Evolutionary conservation across 768 basidiomycete species (phyloP).

Genomic region (Agaricus subrufescens): DNA sequence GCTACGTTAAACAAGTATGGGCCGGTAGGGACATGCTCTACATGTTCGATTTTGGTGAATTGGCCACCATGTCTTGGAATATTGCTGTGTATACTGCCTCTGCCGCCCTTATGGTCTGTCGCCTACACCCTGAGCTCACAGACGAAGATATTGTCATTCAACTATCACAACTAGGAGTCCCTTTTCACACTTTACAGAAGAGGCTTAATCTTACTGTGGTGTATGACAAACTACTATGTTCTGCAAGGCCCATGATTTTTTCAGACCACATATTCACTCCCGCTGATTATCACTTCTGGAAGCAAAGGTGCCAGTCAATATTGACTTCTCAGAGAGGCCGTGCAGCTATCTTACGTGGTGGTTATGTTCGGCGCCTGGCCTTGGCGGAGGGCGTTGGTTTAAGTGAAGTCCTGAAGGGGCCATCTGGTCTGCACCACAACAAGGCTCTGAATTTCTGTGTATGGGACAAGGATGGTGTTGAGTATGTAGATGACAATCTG

Average conservation of each 20-base stretch:
- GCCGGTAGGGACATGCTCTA: neutral
- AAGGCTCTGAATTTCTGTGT: neutral
- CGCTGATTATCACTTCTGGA: neutral
- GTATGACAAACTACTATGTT: neutral
- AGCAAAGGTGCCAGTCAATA: neutral
- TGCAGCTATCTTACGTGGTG: neutral
- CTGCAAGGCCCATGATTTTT: neutral
- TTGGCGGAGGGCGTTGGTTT: too few species aligned
- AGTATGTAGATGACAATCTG: neutral
- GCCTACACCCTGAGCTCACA: neutral
- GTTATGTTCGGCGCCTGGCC: too few species aligned
- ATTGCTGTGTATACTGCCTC: neutral
- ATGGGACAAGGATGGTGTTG: neutral
- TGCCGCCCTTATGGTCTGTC: neutral
- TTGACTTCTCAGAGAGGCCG: neutral
- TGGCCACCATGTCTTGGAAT: neutral
- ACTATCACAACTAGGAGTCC: neutral
- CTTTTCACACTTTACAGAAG: neutral
- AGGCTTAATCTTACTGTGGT: neutral
- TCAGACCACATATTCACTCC: neutral
- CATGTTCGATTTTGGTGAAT: neutral
- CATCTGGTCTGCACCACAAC: neutral
- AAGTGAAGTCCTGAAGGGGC: too few species aligned
- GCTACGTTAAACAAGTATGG: neutral
- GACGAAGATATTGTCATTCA: neutral